Evolutionary conservation across 345 rosid species (phyloP), one percentile per base, ranked within the genome.

Genomic region (Streptanthus diversifolius): DNA sequence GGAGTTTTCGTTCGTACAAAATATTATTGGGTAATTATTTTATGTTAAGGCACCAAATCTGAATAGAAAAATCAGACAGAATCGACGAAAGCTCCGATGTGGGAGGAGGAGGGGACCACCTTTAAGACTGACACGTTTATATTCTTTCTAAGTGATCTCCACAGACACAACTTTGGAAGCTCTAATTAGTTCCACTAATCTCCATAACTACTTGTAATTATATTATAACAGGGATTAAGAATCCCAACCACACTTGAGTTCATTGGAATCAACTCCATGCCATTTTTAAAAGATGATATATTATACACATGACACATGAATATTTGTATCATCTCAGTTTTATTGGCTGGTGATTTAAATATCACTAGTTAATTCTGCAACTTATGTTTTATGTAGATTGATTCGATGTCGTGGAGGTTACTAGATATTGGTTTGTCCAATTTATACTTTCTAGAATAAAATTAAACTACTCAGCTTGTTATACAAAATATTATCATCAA

Each of bases 81-180:
- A 65, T 73, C 71, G 58, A 73, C 56, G 77, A 73, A 73, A 73
- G 66, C 72, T 73, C 77, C 72, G 72, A 73, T 73, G 66, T 65
- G 59, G 71, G 60, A 73, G 77, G 77, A 65, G 65, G 58, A 56
- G 71, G 77, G 77, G 77, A 73, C 77, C 77, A 36, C 44, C 13
- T 1, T 73, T 13, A 45, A 72, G 10, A 1, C 29, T 32, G 76
- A 72, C 77, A 73, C 72, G 66, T 73, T 43, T 73, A 65, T 73
- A 73, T 47, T 73, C 66, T 36, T 73, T 44, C 77, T 18, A 65
- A 73, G 66, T 73, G 63, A 55, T 55, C 66, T 33, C 48, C 47
- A 35, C 32, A 73, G 49, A 47, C 25, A 54, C 30, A 35, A 55
- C 64, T 65, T 73, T 15, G 77, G 59, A 35, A 57, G 4, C 59